Evolutionary conservation across 305 asterid genomes (phyloP), one percentile per base, ranked within the genome.

Genomic region (Withania somnifera): DNA sequence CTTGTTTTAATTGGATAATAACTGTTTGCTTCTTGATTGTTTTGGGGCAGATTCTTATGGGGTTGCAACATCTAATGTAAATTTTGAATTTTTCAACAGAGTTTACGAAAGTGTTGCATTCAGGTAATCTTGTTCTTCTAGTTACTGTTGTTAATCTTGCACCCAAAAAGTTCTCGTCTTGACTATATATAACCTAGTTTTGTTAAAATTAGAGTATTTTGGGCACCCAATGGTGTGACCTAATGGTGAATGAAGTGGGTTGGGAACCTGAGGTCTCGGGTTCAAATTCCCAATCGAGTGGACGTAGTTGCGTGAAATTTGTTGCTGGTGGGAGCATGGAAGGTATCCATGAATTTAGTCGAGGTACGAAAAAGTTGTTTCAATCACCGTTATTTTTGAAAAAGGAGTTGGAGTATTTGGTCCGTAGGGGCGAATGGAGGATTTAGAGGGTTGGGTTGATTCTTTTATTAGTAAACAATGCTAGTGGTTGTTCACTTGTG

Each of bases 81-180:
- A 91, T 88, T 93, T 88, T 77, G 92, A 92, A 73, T 97, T 97
- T 84, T 91, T 86, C 81, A 84, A 85, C 73, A 92, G 78, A 82
- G 97, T 92, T 83, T 87, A 90, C 88, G 88, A 89, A 84, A 89
- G 95, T 87, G 84, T 92, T 45, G 82, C 89, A n/a, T 88, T 88
- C 92, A 87, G 99, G 99, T 96, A 89, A 10, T n/a, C 45, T 22
- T 66, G 8, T 1, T 15, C 19, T 45, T 24, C 20, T 73, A 45
- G 7, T 73, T 24, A 73, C 34, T 24, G 11, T 34, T 11, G 79
- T 45, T 19, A 42, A n/a, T 47, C 14, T 71, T 53, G 67, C 20
- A 45, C 82, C 53, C 34, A 68, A 58, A 81, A 84, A 68, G 67
- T 53, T 81, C 17, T 34, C 50, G 34, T 84, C 84, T 86, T 83